These are phyloP conservation scores for Fusarium sp. DNA, from an alignment of 2,329 filamentous ascomycete genomes.

Conservation along the genomic window DNA sequence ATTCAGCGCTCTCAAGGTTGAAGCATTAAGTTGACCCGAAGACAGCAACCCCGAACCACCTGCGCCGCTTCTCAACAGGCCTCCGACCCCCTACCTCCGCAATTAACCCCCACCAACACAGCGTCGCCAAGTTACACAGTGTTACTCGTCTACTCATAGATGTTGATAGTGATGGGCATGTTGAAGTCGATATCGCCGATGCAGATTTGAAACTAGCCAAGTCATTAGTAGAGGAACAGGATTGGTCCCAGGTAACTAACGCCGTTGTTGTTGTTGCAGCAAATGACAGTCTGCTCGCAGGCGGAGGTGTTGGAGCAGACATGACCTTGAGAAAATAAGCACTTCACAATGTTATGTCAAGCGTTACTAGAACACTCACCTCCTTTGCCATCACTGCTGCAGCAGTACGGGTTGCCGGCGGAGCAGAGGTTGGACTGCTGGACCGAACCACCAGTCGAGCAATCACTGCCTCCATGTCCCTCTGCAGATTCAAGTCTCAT, in stretches of 20 bases:
- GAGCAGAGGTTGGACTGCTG: constrained; percentile 28
- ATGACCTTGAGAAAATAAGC: constrained; percentile 11
- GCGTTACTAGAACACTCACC: constrained; percentile 1
- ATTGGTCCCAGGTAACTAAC: constrained; percentile 14
- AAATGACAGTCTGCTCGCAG: constrained; percentile 39
- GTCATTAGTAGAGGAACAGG: not conserved
- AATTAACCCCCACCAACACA: not conserved
- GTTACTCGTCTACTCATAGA: constrained; percentile 13
- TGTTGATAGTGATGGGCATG: constrained; percentile 43
- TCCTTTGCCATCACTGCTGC: constrained; percentile 28
- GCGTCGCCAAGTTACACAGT: not conserved
- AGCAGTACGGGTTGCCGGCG: constrained; percentile 37
- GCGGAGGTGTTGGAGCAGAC: constrained; percentile 34
- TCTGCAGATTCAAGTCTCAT: not conserved
- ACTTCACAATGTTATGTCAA: not conserved
- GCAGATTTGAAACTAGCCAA: constrained; percentile 43
- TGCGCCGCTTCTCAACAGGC: too few species aligned
- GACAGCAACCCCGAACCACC: too few species aligned
- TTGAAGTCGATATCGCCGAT: constrained; percentile 44
- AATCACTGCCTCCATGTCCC: not conserved
- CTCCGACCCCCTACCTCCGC: too few species aligned
- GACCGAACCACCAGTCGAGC: not conserved
- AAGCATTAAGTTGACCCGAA: too few species aligned
- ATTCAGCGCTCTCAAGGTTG: too few species aligned
- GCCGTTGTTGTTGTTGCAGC: constrained; percentile 47